These are phyloP conservation scores for Mycena pura DNA, from an alignment of 768 basidiomycete species.

Conservation along the genomic window DNA sequence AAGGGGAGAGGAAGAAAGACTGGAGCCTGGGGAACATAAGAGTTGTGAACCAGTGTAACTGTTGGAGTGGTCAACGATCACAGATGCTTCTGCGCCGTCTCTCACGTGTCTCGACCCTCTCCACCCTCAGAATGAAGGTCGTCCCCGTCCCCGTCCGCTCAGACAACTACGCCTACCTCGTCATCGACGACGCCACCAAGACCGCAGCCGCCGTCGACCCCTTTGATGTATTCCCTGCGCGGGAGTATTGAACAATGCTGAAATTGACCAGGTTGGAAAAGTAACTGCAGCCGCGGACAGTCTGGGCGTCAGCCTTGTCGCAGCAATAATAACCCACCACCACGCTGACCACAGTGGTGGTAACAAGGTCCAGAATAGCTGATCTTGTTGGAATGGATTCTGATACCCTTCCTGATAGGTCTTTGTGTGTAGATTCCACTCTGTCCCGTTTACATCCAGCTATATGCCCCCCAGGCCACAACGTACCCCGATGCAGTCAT, in stretches of 20 bases:
- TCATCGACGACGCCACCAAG: constrained; percentile 71
- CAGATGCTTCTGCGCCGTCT: constrained; percentile 1
- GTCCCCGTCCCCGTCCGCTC: constrained; percentile 79
- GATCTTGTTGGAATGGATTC: not conserved
- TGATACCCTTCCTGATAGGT: constrained; percentile 39
- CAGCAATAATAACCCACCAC: constrained; percentile 90
- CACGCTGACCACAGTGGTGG: constrained; percentile 91
- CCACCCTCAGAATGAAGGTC: constrained; percentile 63
- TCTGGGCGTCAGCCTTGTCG: constrained; percentile 69
- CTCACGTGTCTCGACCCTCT: constrained; percentile 27
- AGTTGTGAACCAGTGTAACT: not conserved
- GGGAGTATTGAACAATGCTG: constrained; percentile 75
- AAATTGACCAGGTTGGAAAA: constrained; percentile 67
- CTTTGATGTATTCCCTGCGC: constrained; percentile 71
- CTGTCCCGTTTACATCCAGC: not conserved
- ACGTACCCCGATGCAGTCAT: constrained; percentile 58
- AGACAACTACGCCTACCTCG: constrained; percentile 87
- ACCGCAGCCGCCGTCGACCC: constrained; percentile 84
- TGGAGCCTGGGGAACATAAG: not conserved
- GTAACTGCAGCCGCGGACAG: constrained; percentile 67
- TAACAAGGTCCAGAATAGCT: constrained; percentile 60
- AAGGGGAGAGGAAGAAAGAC: constrained; percentile 8
- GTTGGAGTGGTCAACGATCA: not conserved
- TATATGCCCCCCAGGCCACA: constrained; percentile 39
- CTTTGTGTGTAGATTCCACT: constrained; percentile 50